Evolutionary conservation across 768 basidiomycete genomes (phyloP).

Genomic region (Agaricus blazei): DNA sequence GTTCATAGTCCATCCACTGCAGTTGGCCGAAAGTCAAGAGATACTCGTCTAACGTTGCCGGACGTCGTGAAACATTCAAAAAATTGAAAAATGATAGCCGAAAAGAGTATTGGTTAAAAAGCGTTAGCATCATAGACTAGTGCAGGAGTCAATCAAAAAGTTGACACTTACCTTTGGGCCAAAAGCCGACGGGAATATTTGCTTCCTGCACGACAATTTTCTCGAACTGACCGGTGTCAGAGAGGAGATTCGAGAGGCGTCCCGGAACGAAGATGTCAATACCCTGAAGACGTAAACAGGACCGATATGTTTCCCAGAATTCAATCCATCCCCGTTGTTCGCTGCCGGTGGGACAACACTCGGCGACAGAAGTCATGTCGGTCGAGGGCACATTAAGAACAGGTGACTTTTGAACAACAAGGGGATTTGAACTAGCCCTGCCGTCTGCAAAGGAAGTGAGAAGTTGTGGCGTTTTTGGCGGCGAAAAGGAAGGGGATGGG

Average conservation of each 20-base stretch:
- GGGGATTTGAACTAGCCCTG: slow-evolving; percentile 26
- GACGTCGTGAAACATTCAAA: too few relatives aligned
- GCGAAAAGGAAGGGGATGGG: not conserved
- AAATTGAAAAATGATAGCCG: not conserved
- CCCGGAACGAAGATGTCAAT: slow-evolving; percentile 57
- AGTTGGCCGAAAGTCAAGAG: slow-evolving; percentile 63
- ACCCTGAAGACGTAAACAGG: slow-evolving; percentile 44
- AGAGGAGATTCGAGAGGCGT: slow-evolving; percentile 46
- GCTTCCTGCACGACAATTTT: slow-evolving; percentile 50
- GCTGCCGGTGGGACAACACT: not conserved
- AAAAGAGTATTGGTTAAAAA: not conserved
- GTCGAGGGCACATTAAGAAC: not conserved
- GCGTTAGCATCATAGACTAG: not conserved
- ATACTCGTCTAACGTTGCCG: slow-evolving; percentile 38
- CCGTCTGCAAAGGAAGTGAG: not conserved
- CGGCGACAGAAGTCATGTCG: not conserved
- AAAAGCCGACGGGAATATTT: slow-evolving; percentile 64
- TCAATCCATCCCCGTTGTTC: slow-evolving; percentile 46
- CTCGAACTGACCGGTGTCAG: slow-evolving; percentile 48
- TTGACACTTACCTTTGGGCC: slow-evolving; percentile 48
- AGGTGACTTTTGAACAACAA: not conserved
- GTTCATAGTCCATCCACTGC: slow-evolving; percentile 71
- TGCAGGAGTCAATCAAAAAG: not conserved
- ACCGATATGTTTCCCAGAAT: slow-evolving; percentile 59
- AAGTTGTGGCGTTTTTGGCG: not conserved